Percentiles rank a stretch among this genome's conserved stretches.
phyloP scores from a whole-genome alignment of 2,329 filamentous ascomycete species.

The Elsinoe perseae region DNA sequence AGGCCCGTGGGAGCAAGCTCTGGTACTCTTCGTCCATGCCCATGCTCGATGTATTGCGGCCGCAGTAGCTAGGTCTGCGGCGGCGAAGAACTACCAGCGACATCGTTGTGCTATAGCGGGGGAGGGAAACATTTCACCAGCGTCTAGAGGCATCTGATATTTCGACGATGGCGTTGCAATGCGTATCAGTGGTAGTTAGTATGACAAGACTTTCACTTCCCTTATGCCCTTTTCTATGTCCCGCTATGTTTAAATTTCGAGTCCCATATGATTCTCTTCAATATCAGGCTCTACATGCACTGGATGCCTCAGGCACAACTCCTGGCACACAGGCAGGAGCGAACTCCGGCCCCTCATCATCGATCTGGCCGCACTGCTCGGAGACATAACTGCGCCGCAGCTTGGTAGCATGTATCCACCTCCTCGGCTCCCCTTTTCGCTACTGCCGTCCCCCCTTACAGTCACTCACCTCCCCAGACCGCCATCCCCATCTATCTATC shows the following conservation, averaged over 20 bases:
- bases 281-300: too few species aligned
- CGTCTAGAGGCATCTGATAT: slow-evolving; percentile 9
- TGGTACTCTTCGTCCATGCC: neutral
- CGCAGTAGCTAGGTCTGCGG: neutral
- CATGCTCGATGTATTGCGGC: neutral
- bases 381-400: too few species aligned
- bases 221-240: neutral
- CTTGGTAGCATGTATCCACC: too few species aligned
- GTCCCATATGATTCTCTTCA: neutral
- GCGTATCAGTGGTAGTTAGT: neutral
- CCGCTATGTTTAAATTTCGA: too few species aligned
- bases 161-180: neutral
- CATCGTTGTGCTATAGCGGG: neutral
- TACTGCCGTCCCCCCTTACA: too few species aligned
- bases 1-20: neutral
- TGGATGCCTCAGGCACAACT: too few species aligned
- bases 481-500: too few species aligned
- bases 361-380: too few species aligned
- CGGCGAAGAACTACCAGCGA: neutral
- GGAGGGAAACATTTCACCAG: neutral
- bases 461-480: too few species aligned
- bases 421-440: too few species aligned
- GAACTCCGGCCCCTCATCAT: too few species aligned
- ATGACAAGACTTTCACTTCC: neutral
- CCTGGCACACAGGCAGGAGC: too few species aligned